Evolutionary conservation across 2,329 filamentous ascomycete species (phyloP).

Genomic region (Tothia fuscella): DNA sequence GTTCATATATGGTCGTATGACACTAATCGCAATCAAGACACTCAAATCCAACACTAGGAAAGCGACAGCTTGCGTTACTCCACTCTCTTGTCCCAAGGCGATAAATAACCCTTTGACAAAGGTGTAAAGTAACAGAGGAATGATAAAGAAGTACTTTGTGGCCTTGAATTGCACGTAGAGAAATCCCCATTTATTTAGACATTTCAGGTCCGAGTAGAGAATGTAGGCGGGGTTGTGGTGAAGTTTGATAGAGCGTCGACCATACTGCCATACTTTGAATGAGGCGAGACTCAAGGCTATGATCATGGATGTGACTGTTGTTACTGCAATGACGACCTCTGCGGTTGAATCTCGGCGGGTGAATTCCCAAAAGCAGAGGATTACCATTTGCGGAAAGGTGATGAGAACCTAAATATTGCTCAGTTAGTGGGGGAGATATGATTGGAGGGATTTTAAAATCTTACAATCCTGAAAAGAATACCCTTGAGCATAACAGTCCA

Average conservation of each 20-base stretch:
- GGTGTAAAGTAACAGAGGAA: constrained; percentile 65
- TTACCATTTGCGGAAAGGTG: constrained; percentile 80
- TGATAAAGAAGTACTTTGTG: constrained; percentile 88
- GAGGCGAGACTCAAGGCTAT: constrained; percentile 73
- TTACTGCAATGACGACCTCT: constrained; percentile 73
- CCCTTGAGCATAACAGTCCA: constrained; percentile 90
- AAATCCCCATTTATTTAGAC: constrained; percentile 96
- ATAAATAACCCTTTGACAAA: constrained; percentile 86
- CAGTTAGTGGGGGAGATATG: not conserved
- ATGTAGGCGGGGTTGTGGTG: constrained; percentile 97
- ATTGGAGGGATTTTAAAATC: not conserved
- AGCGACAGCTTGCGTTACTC: constrained; percentile 65
- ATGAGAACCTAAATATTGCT: constrained; percentile 47
- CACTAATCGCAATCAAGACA: constrained; percentile 63
- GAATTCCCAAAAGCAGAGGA: constrained; percentile 88
- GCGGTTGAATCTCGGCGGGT: constrained; percentile 75
- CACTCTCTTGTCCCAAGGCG: constrained; percentile 60
- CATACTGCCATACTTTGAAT: constrained; percentile 78
- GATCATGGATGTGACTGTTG: constrained; percentile 75
- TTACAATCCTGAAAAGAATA: constrained; percentile 70
- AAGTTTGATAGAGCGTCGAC: constrained; percentile 76
- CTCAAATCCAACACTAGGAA: constrained; percentile 72
- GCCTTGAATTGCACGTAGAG: constrained; percentile 95
- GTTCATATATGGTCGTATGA: constrained; percentile 93
- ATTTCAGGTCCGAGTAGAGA: constrained; percentile 82